Evolutionary conservation across 2,329 filamentous ascomycete species (phyloP).

Genomic region (Apiospora aurea): DNA sequence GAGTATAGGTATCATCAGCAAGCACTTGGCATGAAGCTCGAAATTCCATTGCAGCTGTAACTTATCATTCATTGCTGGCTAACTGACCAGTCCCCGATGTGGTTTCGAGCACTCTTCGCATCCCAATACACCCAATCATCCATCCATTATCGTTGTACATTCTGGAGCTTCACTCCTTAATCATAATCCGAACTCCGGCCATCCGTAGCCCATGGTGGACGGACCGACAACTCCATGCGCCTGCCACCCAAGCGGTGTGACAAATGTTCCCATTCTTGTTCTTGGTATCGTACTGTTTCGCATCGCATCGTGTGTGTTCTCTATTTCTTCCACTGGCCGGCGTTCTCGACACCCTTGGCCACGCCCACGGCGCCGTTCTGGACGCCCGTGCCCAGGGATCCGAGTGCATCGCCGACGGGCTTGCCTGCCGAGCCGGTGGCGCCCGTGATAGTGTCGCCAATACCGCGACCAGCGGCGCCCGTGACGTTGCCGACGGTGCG

Average conservation of each 20-base stretch:
- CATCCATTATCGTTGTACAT: background rate
- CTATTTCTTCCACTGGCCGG: conserved; percentile 49
- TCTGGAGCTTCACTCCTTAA: background rate
- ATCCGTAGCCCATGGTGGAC: background rate
- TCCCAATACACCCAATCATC: background rate
- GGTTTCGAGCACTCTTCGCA: background rate
- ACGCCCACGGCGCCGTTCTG: conserved; percentile 52
- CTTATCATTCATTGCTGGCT: too few species aligned
- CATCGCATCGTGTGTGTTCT: background rate
- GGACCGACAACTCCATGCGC: background rate
- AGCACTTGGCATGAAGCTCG: background rate
- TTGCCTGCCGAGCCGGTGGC: conserved; percentile 53
- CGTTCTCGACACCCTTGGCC: conserved; percentile 55
- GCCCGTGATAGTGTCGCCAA: conserved; percentile 54
- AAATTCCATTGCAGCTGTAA: too few species aligned
- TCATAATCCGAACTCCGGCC: background rate
- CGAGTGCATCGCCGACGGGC: conserved; percentile 55
- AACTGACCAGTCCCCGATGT: background rate
- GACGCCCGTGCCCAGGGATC: conserved; percentile 50
- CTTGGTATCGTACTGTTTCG: background rate
- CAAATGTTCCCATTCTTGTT: background rate
- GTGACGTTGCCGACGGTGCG: conserved; percentile 43
- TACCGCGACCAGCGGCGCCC: conserved; percentile 51
- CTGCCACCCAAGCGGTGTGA: background rate
- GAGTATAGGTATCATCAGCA: background rate